Conservation (phyloP, 768 basidiomycete genomes). For the Calocybe cyanea region DNA sequence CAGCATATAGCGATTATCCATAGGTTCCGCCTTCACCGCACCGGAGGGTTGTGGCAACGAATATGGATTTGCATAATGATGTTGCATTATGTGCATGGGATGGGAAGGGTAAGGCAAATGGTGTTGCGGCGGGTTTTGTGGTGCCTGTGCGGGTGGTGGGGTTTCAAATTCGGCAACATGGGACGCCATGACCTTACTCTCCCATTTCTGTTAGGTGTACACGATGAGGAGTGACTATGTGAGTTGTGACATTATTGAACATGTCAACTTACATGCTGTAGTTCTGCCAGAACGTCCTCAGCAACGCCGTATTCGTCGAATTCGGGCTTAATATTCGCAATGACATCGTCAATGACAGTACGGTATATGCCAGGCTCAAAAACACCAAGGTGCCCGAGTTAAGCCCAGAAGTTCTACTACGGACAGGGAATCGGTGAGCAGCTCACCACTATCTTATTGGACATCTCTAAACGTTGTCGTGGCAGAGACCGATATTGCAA, state of each 20-base stretch:
- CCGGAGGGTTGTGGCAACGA: conserved; percentile 32
- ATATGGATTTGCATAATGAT: conserved; percentile 58
- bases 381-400: conserved; percentile 41
- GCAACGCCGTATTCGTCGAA: conserved; percentile 96
- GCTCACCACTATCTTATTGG: conserved; percentile 99
- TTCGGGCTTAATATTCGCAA: conserved; percentile 80
- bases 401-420: conserved; percentile 55
- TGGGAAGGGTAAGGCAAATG: conserved; percentile 58
- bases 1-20: conserved; percentile 67
- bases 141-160: conserved; percentile 32
- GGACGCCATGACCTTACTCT: conserved; percentile 89
- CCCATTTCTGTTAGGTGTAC: conserved; percentile 76
- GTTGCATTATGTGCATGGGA: conserved; percentile 56
- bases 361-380: conserved; percentile 90
- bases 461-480: conserved; percentile 52
- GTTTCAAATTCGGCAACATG: conserved; percentile 92
- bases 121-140: conserved; percentile 42
- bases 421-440: conserved; percentile 57
- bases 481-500: conserved; percentile 25
- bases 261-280: conserved; percentile 73
- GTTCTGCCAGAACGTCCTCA: conserved; percentile 83
- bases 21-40: conserved; percentile 70
- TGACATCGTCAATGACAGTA: conserved; percentile 94
- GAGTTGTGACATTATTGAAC: conserved; percentile 11
- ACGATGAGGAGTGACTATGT: conserved; percentile 16